Percentiles rank a stretch among this genome's conserved stretches.
These are phyloP conservation scores for Saccharomycopsis crataegensis DNA, from an alignment of 1,139 yeast genomes.

Conservation along the genomic window DNA sequence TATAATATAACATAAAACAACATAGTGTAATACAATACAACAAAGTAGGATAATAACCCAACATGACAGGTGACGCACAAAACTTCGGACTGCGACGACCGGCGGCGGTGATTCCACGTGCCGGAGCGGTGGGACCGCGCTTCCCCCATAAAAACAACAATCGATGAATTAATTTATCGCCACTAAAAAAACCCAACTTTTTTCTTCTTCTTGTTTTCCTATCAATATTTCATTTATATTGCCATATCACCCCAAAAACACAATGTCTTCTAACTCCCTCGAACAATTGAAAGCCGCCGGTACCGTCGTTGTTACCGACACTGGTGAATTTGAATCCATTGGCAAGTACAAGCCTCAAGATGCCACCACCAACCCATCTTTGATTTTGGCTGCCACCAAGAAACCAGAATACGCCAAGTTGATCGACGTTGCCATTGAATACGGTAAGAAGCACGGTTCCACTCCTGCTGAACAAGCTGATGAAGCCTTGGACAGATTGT, in stretches of 20 bases:
- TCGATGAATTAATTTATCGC: neutral
- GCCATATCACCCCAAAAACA: neutral
- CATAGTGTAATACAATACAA: too few species aligned
- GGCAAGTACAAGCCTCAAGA: constrained; percentile 98
- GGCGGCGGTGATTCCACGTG: too few species aligned
- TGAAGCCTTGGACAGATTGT: constrained; percentile 81
- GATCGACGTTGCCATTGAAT: constrained; percentile 84
- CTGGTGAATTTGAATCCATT: constrained; percentile 97
- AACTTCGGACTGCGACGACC: neutral
- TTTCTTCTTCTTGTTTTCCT: neutral
- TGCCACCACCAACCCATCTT: constrained; percentile 98
- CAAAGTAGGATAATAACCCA: too few species aligned
- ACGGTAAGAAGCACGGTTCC: constrained; percentile 55
- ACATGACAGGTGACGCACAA: too few species aligned
- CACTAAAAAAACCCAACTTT: neutral
- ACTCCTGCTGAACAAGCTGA: constrained; percentile 60
- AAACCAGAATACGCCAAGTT: constrained; percentile 83
- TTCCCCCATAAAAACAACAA: neutral
- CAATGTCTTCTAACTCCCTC: constrained; percentile 61
- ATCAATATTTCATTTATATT: neutral
- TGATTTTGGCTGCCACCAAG: constrained; percentile 92
- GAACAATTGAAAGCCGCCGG: constrained; percentile 94
- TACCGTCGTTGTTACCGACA: constrained; percentile 94
- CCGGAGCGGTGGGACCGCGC: neutral
- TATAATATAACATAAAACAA: too few species aligned